These are phyloP conservation scores for Fraxinus floribunda DNA, from an alignment of 305 asterid genomes.

Conservation along the genomic window DNA sequence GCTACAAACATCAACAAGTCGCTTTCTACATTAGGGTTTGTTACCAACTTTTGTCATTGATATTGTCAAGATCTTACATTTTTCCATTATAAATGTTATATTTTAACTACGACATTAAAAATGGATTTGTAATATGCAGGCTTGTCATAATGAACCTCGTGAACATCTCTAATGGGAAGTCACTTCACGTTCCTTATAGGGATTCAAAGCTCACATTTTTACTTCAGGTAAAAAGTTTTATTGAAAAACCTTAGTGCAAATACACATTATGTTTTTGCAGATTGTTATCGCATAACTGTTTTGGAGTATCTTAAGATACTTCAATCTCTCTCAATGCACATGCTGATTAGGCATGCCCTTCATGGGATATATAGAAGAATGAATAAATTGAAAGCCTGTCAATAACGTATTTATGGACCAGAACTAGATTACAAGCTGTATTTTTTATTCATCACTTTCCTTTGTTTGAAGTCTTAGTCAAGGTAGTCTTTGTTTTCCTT, in stretches of 20 bases:
- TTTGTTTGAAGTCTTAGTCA: background rate
- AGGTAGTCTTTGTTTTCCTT: background rate
- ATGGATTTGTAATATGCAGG: slow-evolving; percentile 42
- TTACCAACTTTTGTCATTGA: slow-evolving; percentile 18
- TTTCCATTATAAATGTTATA: slow-evolving; percentile 14
- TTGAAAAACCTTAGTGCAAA: slow-evolving; percentile 18
- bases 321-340: slow-evolving; percentile 4
- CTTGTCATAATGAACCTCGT: slow-evolving; percentile 97
- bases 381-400: slow-evolving; percentile 4
- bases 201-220: slow-evolving; percentile 97
- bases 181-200: slow-evolving; percentile 92
- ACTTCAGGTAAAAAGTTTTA: slow-evolving; percentile 71
- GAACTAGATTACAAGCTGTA: background rate
- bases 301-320: background rate
- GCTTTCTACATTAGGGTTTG: slow-evolving; percentile 93
- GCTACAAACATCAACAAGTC: slow-evolving; percentile 97
- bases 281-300: background rate
- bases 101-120: slow-evolving; percentile 10
- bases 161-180: slow-evolving; percentile 77
- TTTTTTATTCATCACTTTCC: background rate
- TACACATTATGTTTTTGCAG: background rate
- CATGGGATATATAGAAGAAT: background rate
- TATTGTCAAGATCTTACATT: slow-evolving; percentile 16
- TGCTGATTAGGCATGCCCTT: background rate
- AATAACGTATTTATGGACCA: background rate